Evolutionary conservation across 2,329 filamentous ascomycete genomes (phyloP).

Genomic region (Colletotrichum zoysiae): DNA sequence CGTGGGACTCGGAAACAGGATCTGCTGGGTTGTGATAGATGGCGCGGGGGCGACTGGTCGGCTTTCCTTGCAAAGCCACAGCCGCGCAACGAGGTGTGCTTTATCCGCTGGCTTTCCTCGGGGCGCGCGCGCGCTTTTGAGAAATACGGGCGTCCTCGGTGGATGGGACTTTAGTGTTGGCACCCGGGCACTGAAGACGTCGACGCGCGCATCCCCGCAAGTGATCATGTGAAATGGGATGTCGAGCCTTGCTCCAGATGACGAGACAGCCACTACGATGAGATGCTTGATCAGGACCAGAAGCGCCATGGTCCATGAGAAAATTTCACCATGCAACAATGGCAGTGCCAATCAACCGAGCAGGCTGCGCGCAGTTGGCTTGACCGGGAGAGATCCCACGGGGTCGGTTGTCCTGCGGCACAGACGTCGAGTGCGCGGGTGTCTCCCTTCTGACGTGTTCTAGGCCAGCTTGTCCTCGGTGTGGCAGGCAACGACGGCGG

Average conservation of each 20-base stretch:
- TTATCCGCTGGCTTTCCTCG: not conserved
- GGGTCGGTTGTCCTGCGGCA: slow-evolving; percentile 4
- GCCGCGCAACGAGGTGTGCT: not conserved
- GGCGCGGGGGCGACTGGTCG: not conserved
- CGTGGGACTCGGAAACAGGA: slow-evolving; percentile 9
- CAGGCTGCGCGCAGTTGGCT: slow-evolving; percentile 15
- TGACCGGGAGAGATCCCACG: slow-evolving; percentile 21
- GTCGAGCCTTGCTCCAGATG: not conserved
- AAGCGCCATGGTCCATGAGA: slow-evolving; percentile 6
- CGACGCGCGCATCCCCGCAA: not conserved
- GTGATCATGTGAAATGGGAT: not conserved
- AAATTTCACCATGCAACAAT: not conserved
- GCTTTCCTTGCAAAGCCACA: not conserved
- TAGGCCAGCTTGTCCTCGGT: slow-evolving; percentile 15
- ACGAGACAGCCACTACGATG: not conserved
- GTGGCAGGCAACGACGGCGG: slow-evolving; percentile 15
- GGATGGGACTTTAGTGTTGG: not conserved
- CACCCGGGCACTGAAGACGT: not conserved
- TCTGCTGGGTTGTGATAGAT: slow-evolving; percentile 3
- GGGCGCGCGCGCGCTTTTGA: not conserved
- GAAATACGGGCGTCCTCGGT: not conserved
- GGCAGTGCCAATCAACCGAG: not conserved
- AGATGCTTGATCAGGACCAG: not conserved
- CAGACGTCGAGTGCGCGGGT: not conserved
- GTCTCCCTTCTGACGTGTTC: slow-evolving; percentile 33